A percentile compares a stretch with the other conserved stretches of the same genome.
Evolutionary conservation across 1,139 yeast species (phyloP).

Genomic region (Kurtzmaniella quercitrusa): DNA sequence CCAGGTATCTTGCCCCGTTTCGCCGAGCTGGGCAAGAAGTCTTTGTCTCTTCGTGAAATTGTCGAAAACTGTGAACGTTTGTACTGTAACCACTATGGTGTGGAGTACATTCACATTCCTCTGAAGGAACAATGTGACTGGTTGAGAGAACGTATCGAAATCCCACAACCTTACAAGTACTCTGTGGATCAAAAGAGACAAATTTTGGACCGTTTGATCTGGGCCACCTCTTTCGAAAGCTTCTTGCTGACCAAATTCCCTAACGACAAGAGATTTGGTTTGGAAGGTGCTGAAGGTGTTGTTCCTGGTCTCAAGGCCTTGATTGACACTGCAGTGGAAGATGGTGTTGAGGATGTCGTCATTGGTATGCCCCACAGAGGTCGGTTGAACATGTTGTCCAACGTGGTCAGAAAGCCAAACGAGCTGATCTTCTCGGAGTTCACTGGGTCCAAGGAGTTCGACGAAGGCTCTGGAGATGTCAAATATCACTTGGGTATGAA

Average conservation of each 20-base stretch:
- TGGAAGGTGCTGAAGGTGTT: constrained; percentile 96
- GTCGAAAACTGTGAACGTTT: constrained; percentile 73
- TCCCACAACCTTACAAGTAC: constrained; percentile 83
- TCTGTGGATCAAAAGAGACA: constrained; percentile 90
- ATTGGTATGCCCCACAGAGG: constrained; percentile 99
- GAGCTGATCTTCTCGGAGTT: constrained; percentile 97
- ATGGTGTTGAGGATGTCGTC: constrained; percentile 92
- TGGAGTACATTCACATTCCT: constrained; percentile 95
- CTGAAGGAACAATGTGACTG: constrained; percentile 95
- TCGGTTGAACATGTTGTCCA: constrained; percentile 93
- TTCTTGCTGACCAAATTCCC: constrained; percentile 95
- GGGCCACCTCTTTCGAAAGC: constrained; percentile 93
- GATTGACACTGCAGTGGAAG: constrained; percentile 89
- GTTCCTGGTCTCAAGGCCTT: constrained; percentile 96
- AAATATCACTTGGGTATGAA: constrained; percentile 99
- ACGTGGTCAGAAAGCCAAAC: constrained; percentile 97
- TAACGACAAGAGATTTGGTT: constrained; percentile 96
- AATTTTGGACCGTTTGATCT: constrained; percentile 90
- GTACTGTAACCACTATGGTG: constrained; percentile 87
- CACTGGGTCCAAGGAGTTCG: constrained; percentile 80
- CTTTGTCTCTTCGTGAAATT: constrained; percentile 72
- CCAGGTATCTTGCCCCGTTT: constrained; percentile 97
- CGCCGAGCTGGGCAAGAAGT: constrained; percentile 60
- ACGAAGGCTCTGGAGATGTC: constrained; percentile 97
- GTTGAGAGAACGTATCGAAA: constrained; percentile 95